phyloP scores from a whole-genome alignment of 1,139 yeast species.

The Taphrina populina region DNA sequence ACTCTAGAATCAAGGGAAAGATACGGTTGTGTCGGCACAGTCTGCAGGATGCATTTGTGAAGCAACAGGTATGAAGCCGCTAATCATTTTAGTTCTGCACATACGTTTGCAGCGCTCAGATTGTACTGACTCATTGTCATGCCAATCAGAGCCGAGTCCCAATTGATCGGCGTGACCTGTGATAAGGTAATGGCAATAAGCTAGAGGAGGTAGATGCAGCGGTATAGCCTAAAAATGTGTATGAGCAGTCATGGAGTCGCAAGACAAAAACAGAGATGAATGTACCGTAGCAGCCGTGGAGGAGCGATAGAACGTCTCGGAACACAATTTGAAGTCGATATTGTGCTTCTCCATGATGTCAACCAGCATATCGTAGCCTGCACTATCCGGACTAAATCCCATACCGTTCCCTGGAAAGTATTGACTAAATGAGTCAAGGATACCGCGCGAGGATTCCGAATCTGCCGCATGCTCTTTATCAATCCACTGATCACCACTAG shows the following conservation, averaged over 20 bases:
- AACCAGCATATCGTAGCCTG: constrained; percentile 23
- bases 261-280: not conserved
- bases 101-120: not conserved
- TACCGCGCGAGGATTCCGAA: not conserved
- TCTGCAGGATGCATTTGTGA: constrained; percentile 23
- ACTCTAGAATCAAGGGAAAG: not conserved
- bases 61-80: constrained; percentile 16
- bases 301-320: constrained; percentile 22
- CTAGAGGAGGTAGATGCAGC: constrained; percentile 17
- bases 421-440: not conserved
- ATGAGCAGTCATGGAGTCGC: not conserved
- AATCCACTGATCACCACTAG: constrained; percentile 7
- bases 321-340: not conserved
- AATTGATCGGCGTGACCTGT: not conserved
- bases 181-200: constrained; percentile 25
- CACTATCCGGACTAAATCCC: constrained; percentile 17
- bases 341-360: constrained; percentile 24
- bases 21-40: constrained; percentile 15
- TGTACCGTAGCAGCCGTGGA: constrained; percentile 19
- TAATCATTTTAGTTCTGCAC: not conserved
- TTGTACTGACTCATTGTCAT: constrained; percentile 11
- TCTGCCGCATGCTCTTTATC: not conserved
- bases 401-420: constrained; percentile 1
- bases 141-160: constrained; percentile 9
- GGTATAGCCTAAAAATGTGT: constrained; percentile 8